Evolutionary conservation across 306 rosid species (phyloP).

Genomic region (Pterocarpus santalinus): DNA sequence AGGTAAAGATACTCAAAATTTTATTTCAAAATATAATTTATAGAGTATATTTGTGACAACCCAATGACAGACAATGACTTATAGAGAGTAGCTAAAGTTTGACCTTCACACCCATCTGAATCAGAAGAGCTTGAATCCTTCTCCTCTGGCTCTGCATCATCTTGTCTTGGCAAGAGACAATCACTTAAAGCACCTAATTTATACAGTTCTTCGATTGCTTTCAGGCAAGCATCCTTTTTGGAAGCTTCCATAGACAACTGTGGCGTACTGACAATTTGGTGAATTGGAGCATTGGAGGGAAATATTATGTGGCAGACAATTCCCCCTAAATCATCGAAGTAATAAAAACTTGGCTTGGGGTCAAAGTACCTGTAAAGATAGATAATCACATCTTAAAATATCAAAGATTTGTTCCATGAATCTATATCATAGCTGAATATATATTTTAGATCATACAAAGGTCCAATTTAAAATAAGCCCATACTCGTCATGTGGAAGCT

Average conservation of each 20-base stretch:
- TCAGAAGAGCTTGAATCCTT: slow-evolving; percentile 57
- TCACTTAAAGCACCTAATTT: slow-evolving; percentile 79
- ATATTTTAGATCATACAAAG: slow-evolving; percentile 38
- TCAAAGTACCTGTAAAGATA: slow-evolving; percentile 76
- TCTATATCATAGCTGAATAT: slow-evolving; percentile 29
- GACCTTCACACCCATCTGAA: slow-evolving; percentile 75
- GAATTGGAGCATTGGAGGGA: slow-evolving; percentile 89
- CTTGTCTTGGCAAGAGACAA: slow-evolving; percentile 77
- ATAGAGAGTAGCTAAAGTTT: slow-evolving; percentile 40
- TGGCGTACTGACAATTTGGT: slow-evolving; percentile 63
- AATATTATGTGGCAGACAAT: slow-evolving; percentile 72
- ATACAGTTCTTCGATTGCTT: slow-evolving; percentile 89
- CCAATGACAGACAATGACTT: slow-evolving; percentile 37
- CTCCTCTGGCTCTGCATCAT: slow-evolving; percentile 53
- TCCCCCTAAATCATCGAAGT: slow-evolving; percentile 78
- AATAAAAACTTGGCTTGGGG: slow-evolving; percentile 80
- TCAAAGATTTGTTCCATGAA: slow-evolving; percentile 31
- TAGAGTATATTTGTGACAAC: slow-evolving; percentile 33
- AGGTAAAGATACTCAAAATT: slow-evolving; percentile 32
- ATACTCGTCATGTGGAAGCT: slow-evolving; percentile 96
- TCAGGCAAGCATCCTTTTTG: slow-evolving; percentile 83
- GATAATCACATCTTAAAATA: slow-evolving; percentile 41
- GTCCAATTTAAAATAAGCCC: slow-evolving; percentile 47
- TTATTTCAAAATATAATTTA: slow-evolving; percentile 33
- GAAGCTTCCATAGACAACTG: slow-evolving; percentile 78